These are phyloP conservation scores for Ogataea methylovora DNA, from an alignment of 805 yeast genomes.

Conservation along the genomic window DNA sequence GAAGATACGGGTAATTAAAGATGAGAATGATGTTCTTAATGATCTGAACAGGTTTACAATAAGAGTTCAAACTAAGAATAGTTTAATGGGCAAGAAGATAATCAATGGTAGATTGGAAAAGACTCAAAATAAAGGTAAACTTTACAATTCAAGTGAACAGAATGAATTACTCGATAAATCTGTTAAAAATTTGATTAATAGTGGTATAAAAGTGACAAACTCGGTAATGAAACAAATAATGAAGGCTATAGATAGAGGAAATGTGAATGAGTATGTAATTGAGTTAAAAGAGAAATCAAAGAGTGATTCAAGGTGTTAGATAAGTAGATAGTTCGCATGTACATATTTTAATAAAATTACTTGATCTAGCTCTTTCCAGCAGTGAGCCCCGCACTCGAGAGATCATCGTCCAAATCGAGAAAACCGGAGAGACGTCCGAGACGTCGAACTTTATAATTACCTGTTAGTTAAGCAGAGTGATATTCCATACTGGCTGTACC, in stretches of 20 bases:
- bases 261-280: conserved; percentile 20
- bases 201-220: conserved; percentile 16
- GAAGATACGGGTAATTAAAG: conserved; percentile 18
- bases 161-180: conserved; percentile 12
- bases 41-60: conserved; percentile 16
- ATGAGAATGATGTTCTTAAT: conserved; percentile 19
- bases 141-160: conserved; percentile 6
- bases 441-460: no score
- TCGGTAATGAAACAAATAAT: conserved; percentile 11
- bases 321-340: no score
- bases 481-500: no score
- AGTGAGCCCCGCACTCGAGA: no score
- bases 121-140: conserved; percentile 5
- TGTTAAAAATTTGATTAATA: conserved; percentile 14
- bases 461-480: no score
- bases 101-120: conserved; percentile 5
- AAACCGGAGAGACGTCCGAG: no score
- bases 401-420: no score
- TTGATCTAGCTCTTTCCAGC: no score
- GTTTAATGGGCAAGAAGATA: conserved; percentile 10
- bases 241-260: conserved; percentile 17
- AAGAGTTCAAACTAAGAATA: conserved; percentile 20
- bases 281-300: conserved; percentile 18
- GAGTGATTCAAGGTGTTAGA: conserved; percentile 13
- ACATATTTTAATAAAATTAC: no score